Base-by-base conservation (phyloP, 1,284 basidiomycete genomes). In the Coniferiporia sulphurascens region DNA sequence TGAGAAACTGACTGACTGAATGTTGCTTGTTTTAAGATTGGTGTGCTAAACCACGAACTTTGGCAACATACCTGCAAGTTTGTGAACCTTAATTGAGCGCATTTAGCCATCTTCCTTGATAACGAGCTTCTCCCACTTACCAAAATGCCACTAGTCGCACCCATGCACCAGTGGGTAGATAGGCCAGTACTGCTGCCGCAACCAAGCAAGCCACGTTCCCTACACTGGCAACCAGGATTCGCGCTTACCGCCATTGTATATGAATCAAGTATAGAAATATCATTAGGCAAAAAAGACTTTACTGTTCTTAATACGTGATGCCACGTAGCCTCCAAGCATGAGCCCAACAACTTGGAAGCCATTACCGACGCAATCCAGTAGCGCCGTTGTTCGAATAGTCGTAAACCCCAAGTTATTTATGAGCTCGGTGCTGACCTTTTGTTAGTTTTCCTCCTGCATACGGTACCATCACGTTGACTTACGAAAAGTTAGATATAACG, bases 401-500 rank as follows among this genome's bases (percentile, higher is more conserved):
- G 59, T 56, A 38, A 60, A 60, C 19, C 59, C 59, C 22, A 60
- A 27, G 41, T 56, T 56, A 13, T 35, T 56, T n/a, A 60, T 60
- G 15, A 60, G 19, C 48, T 60, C 59, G 15, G 59, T 60, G 32
- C 59, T 60, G 21, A 9, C 1, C 38, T 45, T 45, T 27, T 32
- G 10, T 48, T 17, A 54, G 22, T 6, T 19, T 27, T 27, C 27
- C 27, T 27, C 36, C 13, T 27, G 51, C 17, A 22, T 19, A 49
- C 3, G 10, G 36, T 1, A 36, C 41, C 32, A 36, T 17, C 9
- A 32, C 27, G 27, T 19, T 8, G 43, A 48, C 55, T 32, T 32
- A 60, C 54, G 59, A 60, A 34, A 60, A 60, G 38, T 60, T 60
- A 15, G 53, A 56, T 27, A 60, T 60, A 27, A 60, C 59, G 9